phyloP scores from a whole-genome alignment of 441 rosid species.

The Corymbia calophylla region DNA sequence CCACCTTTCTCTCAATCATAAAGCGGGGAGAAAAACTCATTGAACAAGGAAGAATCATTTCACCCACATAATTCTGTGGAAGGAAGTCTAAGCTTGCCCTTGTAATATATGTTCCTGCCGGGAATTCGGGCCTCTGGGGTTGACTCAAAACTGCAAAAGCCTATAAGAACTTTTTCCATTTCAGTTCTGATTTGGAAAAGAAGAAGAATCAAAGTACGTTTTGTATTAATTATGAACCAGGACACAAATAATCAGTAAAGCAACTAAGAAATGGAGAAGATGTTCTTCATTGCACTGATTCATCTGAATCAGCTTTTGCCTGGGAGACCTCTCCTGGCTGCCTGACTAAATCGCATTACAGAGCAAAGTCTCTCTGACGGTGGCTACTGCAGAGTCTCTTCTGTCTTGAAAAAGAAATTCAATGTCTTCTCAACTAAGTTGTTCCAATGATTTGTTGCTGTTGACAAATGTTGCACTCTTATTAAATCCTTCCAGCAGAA shows the following conservation, averaged over 20 bases:
- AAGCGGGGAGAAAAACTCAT: background rate
- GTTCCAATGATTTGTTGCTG: conserved; percentile 53
- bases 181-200: background rate
- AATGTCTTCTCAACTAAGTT: conserved; percentile 22
- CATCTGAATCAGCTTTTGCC: background rate
- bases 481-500: conserved; percentile 62
- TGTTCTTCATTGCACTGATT: background rate
- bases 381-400: background rate
- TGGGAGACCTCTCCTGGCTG: background rate
- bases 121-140: background rate
- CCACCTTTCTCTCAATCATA: background rate
- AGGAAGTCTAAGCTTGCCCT: background rate
- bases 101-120: background rate
- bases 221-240: background rate
- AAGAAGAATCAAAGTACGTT: background rate
- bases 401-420: background rate
- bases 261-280: background rate
- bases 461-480: conserved; percentile 89
- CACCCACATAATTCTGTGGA: background rate
- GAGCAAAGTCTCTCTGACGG: background rate
- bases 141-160: background rate
- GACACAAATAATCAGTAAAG: background rate
- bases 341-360: background rate
- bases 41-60: background rate
- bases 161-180: background rate